Evolutionary conservation across 208 protist species (phyloP).

Genomic region (Wallacemonas sp.): DNA sequence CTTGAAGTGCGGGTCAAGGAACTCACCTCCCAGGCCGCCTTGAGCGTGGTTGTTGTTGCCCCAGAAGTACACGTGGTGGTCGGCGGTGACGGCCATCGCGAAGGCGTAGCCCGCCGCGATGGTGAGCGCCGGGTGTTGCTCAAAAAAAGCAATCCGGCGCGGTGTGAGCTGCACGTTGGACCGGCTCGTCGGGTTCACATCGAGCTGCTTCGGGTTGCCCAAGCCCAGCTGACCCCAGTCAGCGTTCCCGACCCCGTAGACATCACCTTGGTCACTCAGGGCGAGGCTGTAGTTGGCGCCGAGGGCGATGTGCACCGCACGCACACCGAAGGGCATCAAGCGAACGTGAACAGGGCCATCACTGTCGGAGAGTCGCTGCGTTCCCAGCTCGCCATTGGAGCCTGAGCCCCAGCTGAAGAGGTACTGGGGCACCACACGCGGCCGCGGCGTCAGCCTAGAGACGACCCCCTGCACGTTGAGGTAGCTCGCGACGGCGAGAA

Average conservation of each 20-base stretch:
- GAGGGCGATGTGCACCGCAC: slow-evolving; percentile 70
- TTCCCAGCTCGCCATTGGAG: slow-evolving; percentile 75
- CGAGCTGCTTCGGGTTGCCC: slow-evolving; percentile 32
- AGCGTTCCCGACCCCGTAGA: slow-evolving; percentile 82
- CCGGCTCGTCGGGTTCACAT: slow-evolving; percentile 36
- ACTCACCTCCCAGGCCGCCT: slow-evolving; percentile 61
- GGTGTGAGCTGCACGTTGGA: slow-evolving; percentile 53
- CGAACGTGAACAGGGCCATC: slow-evolving; percentile 52
- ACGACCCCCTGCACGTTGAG: slow-evolving; percentile 65
- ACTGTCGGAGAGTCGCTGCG: slow-evolving; percentile 55
- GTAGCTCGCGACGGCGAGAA: slow-evolving; percentile 80
- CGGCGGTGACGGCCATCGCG: slow-evolving; percentile 67
- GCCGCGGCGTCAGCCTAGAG: slow-evolving; percentile 34
- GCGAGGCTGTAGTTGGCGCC: slow-evolving; percentile 85
- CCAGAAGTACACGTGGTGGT: slow-evolving; percentile 86
- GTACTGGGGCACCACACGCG: slow-evolving; percentile 38
- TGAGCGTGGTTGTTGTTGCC: slow-evolving; percentile 92
- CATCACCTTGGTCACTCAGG: slow-evolving; percentile 46
- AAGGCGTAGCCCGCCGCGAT: slow-evolving; percentile 82
- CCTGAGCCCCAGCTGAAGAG: slow-evolving; percentile 85
- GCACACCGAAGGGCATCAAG: slow-evolving; percentile 58
- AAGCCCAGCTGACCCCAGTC: slow-evolving; percentile 89
- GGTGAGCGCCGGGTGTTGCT: slow-evolving; percentile 42
- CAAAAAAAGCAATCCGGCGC: slow-evolving; percentile 71
- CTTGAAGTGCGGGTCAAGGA: slow-evolving; percentile 50